A percentile compares a stretch with the other conserved stretches of the same genome.
Evolutionary conservation across 352 stramenopile genomes (phyloP).

Genomic region (Globisporangium splendens): DNA sequence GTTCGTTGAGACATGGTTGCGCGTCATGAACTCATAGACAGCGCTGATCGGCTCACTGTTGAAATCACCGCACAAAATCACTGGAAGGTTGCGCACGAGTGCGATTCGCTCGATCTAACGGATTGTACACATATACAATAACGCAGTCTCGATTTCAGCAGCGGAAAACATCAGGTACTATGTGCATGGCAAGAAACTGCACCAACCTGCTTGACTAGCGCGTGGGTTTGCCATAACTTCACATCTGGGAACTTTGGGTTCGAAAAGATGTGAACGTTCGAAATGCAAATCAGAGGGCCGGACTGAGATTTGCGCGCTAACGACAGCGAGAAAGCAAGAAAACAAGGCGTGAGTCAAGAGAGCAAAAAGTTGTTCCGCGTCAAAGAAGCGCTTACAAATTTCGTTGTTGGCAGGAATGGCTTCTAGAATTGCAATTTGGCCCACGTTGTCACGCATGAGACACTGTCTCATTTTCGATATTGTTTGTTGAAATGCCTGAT

Average conservation of each 20-base stretch:
- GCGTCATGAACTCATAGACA: conserved; percentile 97
- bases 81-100: conserved; percentile 78
- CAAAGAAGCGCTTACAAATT: conserved; percentile 30
- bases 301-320: conserved; percentile 40
- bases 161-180: too few species aligned
- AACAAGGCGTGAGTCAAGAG: background rate
- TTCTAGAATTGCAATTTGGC: conserved; percentile 96
- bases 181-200: background rate
- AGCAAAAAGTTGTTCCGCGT: too few species aligned
- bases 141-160: background rate
- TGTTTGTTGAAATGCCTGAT: conserved; percentile 38
- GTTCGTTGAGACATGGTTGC: conserved; percentile 76
- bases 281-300: conserved; percentile 89
- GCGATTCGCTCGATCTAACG: conserved; percentile 76
- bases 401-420: conserved; percentile 84
- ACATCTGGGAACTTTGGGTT: conserved; percentile 99
- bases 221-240: conserved; percentile 97
- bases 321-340: background rate
- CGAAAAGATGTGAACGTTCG: conserved; percentile 98
- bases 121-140: too few species aligned
- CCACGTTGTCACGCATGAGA: conserved; percentile 97
- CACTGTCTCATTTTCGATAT: conserved; percentile 71
- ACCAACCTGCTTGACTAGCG: conserved; percentile 79
- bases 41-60: conserved; percentile 96
- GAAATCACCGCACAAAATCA: conserved; percentile 98